Evolutionary conservation across 495 filamentous ascomycete genomes (phyloP), one percentile per base, ranked within the genome.

Genomic region (Penicillium paradoxum): DNA sequence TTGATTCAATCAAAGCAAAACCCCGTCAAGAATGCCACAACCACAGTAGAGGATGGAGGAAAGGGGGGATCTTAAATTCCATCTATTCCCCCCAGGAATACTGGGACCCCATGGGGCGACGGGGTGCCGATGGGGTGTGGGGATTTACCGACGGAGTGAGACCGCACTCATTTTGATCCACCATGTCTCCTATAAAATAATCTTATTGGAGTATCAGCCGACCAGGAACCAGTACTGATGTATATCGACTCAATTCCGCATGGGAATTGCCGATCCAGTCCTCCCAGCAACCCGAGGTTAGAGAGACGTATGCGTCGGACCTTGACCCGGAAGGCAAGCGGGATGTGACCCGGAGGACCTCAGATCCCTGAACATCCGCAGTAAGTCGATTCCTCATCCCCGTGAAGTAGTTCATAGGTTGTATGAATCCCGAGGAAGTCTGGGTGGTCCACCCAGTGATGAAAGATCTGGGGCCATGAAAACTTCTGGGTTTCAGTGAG

Each of bases 321-420:
- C 44, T 29, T 41, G 41, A 57, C 38, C 60, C 60, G 60, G 46
- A 37, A 18, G 13, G 7, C 13, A 15, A 49, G 30, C 53, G 54
- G 49, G 42, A 52, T 52, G 6, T 38, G 13, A 22, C 29, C 54
- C 54, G 54, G 4, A 47, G 54, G 5, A 47, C 4, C 13, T 44
- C 36, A 32, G 29, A 11, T 32, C 10, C 6, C 29, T 11, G 29
- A 32, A 32, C 6, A 32, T 11, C 29, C 29, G 10, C 4, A 32
- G 6, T 27, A 3, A 27, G 29, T 11, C 4, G 29, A 32, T 2
- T 32, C 29, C 10, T 32, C 29, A 11, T 11, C 9, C 10, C 2
- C 29, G 2, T 11, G 29, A 8, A 11, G 29, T 32, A 6, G 3
- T 27, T 27, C 24, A 27, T 27, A 27, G 24, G 24, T 27, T 27